Evolutionary conservation across 495 filamentous ascomycete genomes (phyloP).

Genomic region (Penicillium paradoxum): DNA sequence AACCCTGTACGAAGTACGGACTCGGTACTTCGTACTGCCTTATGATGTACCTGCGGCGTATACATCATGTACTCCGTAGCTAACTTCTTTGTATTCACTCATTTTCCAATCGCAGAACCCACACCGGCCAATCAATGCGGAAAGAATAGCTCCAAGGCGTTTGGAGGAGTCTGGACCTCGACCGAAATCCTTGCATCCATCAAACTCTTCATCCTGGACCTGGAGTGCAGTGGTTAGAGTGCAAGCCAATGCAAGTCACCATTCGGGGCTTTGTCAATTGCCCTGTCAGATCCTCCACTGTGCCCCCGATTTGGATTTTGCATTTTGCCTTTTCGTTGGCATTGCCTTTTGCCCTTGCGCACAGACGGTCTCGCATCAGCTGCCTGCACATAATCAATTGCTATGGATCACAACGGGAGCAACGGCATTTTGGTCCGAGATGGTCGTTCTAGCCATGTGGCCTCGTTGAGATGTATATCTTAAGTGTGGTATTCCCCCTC

Average conservation of each 20-base stretch:
- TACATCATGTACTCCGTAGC: neutral
- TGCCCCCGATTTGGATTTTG: too few relatives aligned
- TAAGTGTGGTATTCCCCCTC: too few relatives aligned
- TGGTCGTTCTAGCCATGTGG: neutral
- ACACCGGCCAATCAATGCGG: neutral
- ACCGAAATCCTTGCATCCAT: neutral
- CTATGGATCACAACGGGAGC: neutral
- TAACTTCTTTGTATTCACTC: too few relatives aligned
- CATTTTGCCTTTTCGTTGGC: neutral
- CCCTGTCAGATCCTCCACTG: neutral
- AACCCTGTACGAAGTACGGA: neutral
- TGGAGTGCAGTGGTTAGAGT: neutral
- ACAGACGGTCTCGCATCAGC: slow-evolving; percentile 5
- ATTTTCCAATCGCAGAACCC: neutral
- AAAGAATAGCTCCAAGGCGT: neutral
- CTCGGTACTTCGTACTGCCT: too few relatives aligned
- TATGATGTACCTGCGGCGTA: too few relatives aligned
- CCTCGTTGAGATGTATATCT: neutral
- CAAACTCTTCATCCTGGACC: neutral
- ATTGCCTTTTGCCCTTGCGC: neutral
- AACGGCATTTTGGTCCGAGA: neutral
- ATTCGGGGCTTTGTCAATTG: neutral
- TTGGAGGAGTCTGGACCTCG: neutral
- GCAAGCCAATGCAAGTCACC: slow-evolving; percentile 3
- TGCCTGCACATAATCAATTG: neutral